A percentile compares a stretch with the other conserved stretches of the same genome.
Conservation (phyloP, 31 red algal genomes). For the Bonnemaisonia californica region DNA sequence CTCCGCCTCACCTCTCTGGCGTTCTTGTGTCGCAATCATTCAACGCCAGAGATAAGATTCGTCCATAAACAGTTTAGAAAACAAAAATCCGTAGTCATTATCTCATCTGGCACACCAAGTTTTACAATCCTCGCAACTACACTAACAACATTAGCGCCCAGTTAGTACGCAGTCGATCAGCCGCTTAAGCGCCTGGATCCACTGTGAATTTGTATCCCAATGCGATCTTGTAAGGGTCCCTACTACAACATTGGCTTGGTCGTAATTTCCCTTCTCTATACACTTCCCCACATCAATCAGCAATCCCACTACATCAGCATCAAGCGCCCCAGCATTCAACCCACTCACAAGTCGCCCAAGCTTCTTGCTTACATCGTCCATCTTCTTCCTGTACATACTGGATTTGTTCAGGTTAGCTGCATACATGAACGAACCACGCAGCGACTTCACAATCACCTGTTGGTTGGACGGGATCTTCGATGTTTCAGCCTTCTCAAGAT, state of each 20-base stretch:
- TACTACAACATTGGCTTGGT: slow-evolving; percentile 52
- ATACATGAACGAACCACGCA: slow-evolving; percentile 70
- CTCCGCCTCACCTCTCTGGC: too few species aligned
- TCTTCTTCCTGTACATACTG: slow-evolving; percentile 73
- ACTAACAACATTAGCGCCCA: slow-evolving; percentile 68
- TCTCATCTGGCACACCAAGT: too few species aligned
- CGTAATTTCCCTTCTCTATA: slow-evolving; percentile 79
- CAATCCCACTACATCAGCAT: slow-evolving; percentile 54
- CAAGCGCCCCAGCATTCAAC: slow-evolving; percentile 67
- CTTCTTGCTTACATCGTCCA: slow-evolving; percentile 93
- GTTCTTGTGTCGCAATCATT: too few species aligned
- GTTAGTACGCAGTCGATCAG: slow-evolving; percentile 86
- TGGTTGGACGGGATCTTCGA: slow-evolving; percentile 70
- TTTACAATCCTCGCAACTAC: too few species aligned
- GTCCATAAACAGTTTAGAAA: too few species aligned
- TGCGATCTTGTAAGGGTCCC: slow-evolving; percentile 67
- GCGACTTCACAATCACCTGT: slow-evolving; percentile 64
- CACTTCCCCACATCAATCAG: slow-evolving; percentile 62
- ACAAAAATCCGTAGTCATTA: too few species aligned
- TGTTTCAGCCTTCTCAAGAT: slow-evolving; percentile 78
- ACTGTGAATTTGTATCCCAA: slow-evolving; percentile 89
- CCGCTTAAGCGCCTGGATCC: slow-evolving; percentile 95
- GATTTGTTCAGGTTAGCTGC: slow-evolving; percentile 51
- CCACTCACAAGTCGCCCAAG: slow-evolving; percentile 71
- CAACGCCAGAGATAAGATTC: too few species aligned